Evolutionary conservation across 805 yeast genomes (phyloP).

Genomic region (Pichia membranifaciens): DNA sequence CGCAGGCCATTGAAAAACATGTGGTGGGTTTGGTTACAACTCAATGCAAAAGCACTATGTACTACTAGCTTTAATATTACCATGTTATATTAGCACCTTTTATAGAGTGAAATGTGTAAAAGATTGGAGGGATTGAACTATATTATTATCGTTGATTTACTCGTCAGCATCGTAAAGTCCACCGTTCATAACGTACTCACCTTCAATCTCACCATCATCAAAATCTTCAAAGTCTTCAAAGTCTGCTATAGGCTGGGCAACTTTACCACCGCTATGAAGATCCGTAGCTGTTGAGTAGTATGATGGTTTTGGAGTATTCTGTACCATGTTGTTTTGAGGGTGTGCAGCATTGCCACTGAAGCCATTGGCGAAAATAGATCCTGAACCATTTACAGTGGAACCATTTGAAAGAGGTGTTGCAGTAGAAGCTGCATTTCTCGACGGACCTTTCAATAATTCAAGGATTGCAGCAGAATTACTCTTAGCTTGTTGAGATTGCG

Average conservation of each 20-base stretch:
- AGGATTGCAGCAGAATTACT: constrained; percentile 3
- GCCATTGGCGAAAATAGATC: too few relatives aligned
- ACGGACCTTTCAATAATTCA: background rate
- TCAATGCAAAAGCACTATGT: too few relatives aligned
- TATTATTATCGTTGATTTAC: background rate
- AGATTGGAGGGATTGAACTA: too few relatives aligned
- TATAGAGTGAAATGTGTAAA: too few relatives aligned
- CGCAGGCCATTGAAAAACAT: too few relatives aligned
- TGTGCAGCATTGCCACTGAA: too few relatives aligned
- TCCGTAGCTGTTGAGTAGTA: background rate
- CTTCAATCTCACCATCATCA: constrained; percentile 16
- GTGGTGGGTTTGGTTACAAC: too few relatives aligned
- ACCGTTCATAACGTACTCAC: constrained; percentile 17
- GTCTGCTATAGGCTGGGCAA: constrained; percentile 14
- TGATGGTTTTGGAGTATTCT: background rate
- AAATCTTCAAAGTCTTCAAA: constrained; percentile 23
- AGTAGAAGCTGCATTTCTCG: too few relatives aligned
- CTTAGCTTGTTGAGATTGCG: background rate
- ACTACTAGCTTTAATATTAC: too few relatives aligned
- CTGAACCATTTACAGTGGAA: too few relatives aligned
- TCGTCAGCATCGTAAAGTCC: constrained; percentile 11
- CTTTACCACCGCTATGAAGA: background rate
- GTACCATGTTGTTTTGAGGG: background rate
- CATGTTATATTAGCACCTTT: too few relatives aligned
- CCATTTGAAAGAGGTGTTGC: too few relatives aligned